These are phyloP conservation scores for Pneumocystis oryctolagi DNA, from an alignment of 1,139 yeast species.

Conservation along the genomic window DNA sequence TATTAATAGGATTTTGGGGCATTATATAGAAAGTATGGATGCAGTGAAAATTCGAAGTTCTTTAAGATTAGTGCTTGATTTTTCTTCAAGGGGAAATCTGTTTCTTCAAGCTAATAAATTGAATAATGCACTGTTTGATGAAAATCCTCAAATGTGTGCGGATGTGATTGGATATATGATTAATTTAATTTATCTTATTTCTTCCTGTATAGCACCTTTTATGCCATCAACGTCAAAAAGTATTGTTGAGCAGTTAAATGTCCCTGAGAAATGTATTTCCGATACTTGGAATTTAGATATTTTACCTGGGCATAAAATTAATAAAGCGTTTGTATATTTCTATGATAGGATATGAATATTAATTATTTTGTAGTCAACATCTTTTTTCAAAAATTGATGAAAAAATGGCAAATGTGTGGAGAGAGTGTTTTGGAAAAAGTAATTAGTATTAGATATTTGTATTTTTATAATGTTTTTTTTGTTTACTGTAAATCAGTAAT, in stretches of 20 bases:
- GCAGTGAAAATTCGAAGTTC: conserved; percentile 72
- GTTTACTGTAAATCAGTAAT: too few species aligned
- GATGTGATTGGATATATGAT: conserved; percentile 87
- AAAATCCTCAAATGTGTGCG: conserved; percentile 67
- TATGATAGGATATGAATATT: neutral
- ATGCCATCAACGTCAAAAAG: conserved; percentile 71
- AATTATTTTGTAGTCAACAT: conserved; percentile 34
- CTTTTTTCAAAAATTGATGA: conserved; percentile 86
- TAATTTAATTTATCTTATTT: conserved; percentile 69
- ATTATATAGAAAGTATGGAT: conserved; percentile 62
- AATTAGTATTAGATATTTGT: too few species aligned
- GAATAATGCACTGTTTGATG: conserved; percentile 69
- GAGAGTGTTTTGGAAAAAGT: conserved; percentile 72
- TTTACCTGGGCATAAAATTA: conserved; percentile 71
- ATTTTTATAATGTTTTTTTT: too few species aligned
- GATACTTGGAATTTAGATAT: conserved; percentile 52
- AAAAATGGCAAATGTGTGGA: conserved; percentile 76
- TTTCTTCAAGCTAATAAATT: conserved; percentile 91
- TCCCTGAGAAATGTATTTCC: conserved; percentile 63
- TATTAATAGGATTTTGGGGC: conserved; percentile 43
- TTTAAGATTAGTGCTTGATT: conserved; percentile 76
- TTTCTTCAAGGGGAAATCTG: conserved; percentile 84
- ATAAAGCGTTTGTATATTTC: conserved; percentile 40
- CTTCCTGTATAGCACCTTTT: conserved; percentile 69
- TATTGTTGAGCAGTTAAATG: conserved; percentile 67